Evolutionary conservation across 768 basidiomycete genomes (phyloP), one percentile per base, ranked within the genome.

Genomic region (Flagelloscypha sp.): DNA sequence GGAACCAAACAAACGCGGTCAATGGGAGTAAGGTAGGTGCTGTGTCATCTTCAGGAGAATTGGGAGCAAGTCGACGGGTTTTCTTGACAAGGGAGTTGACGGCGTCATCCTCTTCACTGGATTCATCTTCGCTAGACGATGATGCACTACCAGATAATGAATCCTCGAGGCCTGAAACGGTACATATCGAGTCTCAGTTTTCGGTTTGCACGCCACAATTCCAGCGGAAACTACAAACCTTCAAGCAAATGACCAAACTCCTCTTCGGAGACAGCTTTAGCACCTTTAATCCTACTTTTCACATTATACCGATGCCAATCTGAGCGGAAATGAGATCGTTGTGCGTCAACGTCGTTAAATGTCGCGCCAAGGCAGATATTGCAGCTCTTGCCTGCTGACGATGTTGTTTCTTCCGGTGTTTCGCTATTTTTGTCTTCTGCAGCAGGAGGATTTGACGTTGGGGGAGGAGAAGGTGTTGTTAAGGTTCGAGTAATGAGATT

Each of bases 261-360:
- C 18, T 68, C 53, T 51, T 89, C 85, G 0, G 74, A 63, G 15
- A 90, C 75, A 17, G 78, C 57, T 15, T 65, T 62, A 7, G 74
- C 70, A 5, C 80, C 81, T 33, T 67, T 61, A 32, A 90, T 60
- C 37, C 79, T 78, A 30, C 75, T 70, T 59, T 94, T 95, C 46
- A 92, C 85, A 55, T 98, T 98, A 62, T 94, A 98, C 39, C 92
- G 75, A 68, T 99, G 94, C 95, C 94, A 98, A 57, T 99, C 94
- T 7, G 86, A 87, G 46, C 79, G 77, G 55, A 86, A 95, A 58
- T 98, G 94, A 1, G 62, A 55, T 33, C 92, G 70, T 48, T 97
- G 90, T 40, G 84, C 84, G 22, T 84, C 76, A 5, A 98, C 71
- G 38, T 81, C 78, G 9, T 62, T 45, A 44, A 98, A 97, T 0